These are phyloP conservation scores for Diplogelasinospora grovesii DNA, from an alignment of 495 filamentous ascomycete species.

Conservation along the genomic window DNA sequence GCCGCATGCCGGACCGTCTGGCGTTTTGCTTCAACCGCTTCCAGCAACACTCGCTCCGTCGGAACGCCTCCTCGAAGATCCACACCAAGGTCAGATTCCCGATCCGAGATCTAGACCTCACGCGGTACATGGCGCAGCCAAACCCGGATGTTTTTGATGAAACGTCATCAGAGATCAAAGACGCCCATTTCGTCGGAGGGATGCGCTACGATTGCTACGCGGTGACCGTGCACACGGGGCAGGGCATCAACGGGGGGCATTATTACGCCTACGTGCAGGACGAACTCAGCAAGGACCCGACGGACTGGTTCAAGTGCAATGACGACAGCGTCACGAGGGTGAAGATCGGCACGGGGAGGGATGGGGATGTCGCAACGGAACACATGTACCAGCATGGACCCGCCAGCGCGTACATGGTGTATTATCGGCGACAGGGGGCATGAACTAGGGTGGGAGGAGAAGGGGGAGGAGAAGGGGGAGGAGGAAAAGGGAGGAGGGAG, in stretches of 20 bases:
- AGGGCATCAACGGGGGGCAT: slow-evolving; percentile 29
- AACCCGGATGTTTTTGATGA: slow-evolving; percentile 10
- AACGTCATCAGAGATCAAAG: slow-evolving; percentile 6
- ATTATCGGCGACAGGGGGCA: slow-evolving; percentile 17
- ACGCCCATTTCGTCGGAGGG: slow-evolving; percentile 16
- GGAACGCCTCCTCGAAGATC: slow-evolving; percentile 18
- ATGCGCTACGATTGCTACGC: slow-evolving; percentile 41
- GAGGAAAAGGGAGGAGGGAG: not conserved
- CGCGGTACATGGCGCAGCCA: slow-evolving; percentile 18
- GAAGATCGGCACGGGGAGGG: slow-evolving; percentile 14
- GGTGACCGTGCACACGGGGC: slow-evolving; percentile 33
- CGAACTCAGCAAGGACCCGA: slow-evolving; percentile 16
- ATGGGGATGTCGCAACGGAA: slow-evolving; percentile 13
- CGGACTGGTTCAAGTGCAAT: slow-evolving; percentile 29
- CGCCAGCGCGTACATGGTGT: slow-evolving; percentile 24
- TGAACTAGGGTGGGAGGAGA: slow-evolving; percentile 1
- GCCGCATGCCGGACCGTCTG: slow-evolving; percentile 29
- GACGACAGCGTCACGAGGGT: slow-evolving; percentile 23
- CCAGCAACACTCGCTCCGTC: too few relatives aligned
- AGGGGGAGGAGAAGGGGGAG: not conserved
- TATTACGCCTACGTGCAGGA: slow-evolving; percentile 36
- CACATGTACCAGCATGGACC: slow-evolving; percentile 15
- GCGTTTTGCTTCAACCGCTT: slow-evolving; percentile 27
- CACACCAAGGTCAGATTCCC: slow-evolving; percentile 27
- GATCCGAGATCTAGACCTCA: slow-evolving; percentile 31